These are phyloP conservation scores for Maudiozyma barnettii DNA, from an alignment of 805 yeast species.

Conservation along the genomic window DNA sequence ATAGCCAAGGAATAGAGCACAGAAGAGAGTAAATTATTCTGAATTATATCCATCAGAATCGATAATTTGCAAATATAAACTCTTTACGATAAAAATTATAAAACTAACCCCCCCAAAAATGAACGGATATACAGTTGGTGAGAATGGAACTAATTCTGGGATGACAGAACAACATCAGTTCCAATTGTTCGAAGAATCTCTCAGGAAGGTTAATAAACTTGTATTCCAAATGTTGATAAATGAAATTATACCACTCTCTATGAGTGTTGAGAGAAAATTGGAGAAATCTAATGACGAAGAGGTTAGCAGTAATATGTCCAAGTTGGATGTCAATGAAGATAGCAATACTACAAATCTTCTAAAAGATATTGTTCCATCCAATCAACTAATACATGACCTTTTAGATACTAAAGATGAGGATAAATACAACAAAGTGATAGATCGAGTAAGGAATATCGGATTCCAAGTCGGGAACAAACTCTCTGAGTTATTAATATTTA, in stretches of 20 bases:
- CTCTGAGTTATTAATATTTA: slow-evolving; percentile 38
- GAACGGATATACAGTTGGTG: not conserved
- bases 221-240: slow-evolving; percentile 58
- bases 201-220: slow-evolving; percentile 41
- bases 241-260: slow-evolving; percentile 67
- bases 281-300: slow-evolving; percentile 1
- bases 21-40: too few relatives aligned
- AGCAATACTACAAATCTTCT: not conserved
- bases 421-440: slow-evolving; percentile 41
- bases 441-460: slow-evolving; percentile 63
- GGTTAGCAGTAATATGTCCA: not conserved
- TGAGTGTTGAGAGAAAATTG: slow-evolving; percentile 48
- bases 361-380: slow-evolving; percentile 11
- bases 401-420: slow-evolving; percentile 26
- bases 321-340: slow-evolving; percentile 11
- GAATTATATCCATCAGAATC: too few relatives aligned
- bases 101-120: not conserved
- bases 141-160: slow-evolving; percentile 6
- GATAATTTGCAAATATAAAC: too few relatives aligned
- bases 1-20: too few relatives aligned
- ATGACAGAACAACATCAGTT: slow-evolving; percentile 19
- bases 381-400: slow-evolving; percentile 19
- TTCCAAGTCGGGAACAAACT: slow-evolving; percentile 55
- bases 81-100: too few relatives aligned
- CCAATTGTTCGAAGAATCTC: slow-evolving; percentile 23